phyloP scores from a whole-genome alignment of 2,329 filamentous ascomycete genomes.

The Arthrobotrys conoides region DNA sequence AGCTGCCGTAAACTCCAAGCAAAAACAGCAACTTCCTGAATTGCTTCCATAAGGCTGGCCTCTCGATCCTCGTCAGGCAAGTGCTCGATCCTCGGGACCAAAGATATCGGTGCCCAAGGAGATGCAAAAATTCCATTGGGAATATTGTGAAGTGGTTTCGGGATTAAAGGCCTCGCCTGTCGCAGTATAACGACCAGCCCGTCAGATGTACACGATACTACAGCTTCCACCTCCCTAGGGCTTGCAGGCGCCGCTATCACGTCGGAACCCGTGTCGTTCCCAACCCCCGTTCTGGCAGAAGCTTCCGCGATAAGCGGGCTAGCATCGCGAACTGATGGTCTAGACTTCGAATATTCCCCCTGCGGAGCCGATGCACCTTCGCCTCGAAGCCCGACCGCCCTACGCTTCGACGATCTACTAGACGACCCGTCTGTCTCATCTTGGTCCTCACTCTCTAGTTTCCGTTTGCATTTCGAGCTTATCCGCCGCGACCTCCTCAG shows the following conservation, averaged over 20 bases:
- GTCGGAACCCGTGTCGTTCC: constrained; percentile 69
- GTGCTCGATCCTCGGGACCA: constrained; percentile 68
- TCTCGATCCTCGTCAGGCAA: constrained; percentile 71
- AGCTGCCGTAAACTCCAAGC: constrained; percentile 77
- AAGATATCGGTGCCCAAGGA: constrained; percentile 76
- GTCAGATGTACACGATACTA: constrained; percentile 92
- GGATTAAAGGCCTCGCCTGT: constrained; percentile 79
- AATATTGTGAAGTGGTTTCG: constrained; percentile 72
- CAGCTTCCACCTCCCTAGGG: constrained; percentile 81
- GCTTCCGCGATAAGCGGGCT: constrained; percentile 22
- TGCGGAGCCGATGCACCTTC: constrained; percentile 62
- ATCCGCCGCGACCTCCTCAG: constrained; percentile 69
- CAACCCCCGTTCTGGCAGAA: background rate
- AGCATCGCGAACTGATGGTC: constrained; percentile 6
- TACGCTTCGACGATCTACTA: constrained; percentile 69
- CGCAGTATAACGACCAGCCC: constrained; percentile 86
- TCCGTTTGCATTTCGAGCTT: constrained; percentile 67
- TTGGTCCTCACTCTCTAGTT: constrained; percentile 70
- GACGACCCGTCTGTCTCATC: constrained; percentile 65
- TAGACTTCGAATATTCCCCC: constrained; percentile 64
- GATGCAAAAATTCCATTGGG: constrained; percentile 81
- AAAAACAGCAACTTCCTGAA: constrained; percentile 88
- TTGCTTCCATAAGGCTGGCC: constrained; percentile 81
- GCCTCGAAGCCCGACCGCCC: constrained; percentile 57
- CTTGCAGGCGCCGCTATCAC: constrained; percentile 62